These are phyloP conservation scores for Pseudomassariella vexata DNA, from an alignment of 2,329 filamentous ascomycete genomes.

Conservation along the genomic window DNA sequence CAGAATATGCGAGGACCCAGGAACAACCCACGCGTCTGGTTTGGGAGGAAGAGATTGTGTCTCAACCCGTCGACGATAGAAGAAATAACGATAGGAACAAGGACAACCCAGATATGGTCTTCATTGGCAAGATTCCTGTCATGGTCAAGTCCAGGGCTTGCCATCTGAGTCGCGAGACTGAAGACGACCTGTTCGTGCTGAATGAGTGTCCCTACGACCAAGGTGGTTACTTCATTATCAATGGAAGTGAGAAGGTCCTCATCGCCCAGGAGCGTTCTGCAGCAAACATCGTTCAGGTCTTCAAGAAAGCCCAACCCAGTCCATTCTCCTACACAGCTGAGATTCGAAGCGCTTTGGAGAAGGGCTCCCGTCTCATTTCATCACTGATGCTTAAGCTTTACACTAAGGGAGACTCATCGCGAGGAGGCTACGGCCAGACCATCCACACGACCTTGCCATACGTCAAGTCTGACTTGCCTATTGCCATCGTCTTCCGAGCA, in stretches of 20 bases:
- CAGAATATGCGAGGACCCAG: conserved; percentile 47
- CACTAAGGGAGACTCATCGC: conserved; percentile 74
- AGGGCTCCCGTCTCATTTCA: conserved; percentile 90
- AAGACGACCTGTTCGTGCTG: conserved; percentile 81
- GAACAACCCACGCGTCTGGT: conserved; percentile 52
- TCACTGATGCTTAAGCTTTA: conserved; percentile 88
- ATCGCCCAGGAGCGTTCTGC: conserved; percentile 97
- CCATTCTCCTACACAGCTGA: conserved; percentile 91
- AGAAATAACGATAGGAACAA: conserved; percentile 50
- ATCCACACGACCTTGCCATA: conserved; percentile 91
- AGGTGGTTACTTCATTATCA: conserved; percentile 98
- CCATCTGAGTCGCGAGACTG: conserved; percentile 75
- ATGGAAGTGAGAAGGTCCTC: conserved; percentile 95
- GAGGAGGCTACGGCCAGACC: conserved; percentile 76
- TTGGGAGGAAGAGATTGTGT: conserved; percentile 55
- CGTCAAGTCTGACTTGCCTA: conserved; percentile 87
- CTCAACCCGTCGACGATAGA: conserved; percentile 44
- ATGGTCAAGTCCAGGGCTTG: conserved; percentile 98
- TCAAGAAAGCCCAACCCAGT: conserved; percentile 93
- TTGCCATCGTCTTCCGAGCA: conserved; percentile 92
- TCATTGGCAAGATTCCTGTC: conserved; percentile 91
- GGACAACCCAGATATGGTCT: conserved; percentile 66
- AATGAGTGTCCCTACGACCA: conserved; percentile 99
- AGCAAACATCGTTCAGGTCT: conserved; percentile 97
- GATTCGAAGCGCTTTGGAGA: conserved; percentile 93